Conservation (phyloP, 2,329 filamentous ascomycete species). For the Penicillium janthinellum region DNA sequence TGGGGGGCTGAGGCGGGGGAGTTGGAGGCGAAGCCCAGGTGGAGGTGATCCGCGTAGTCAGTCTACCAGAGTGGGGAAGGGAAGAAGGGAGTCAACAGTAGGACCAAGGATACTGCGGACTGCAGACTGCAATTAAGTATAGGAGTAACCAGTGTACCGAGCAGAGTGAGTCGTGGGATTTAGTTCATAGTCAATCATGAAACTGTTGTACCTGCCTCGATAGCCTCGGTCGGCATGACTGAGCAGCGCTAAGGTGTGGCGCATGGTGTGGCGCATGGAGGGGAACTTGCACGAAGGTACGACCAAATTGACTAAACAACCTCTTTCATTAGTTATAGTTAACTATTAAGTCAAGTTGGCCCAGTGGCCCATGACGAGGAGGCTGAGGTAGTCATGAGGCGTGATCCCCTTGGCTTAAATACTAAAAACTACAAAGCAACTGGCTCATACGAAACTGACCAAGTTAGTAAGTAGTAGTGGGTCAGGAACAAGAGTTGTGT, state of each 20-base stretch:
- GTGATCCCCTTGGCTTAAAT: neutral
- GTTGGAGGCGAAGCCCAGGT: neutral
- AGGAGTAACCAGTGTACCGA: neutral
- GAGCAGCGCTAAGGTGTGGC: conserved; percentile 11
- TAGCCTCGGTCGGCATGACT: neutral
- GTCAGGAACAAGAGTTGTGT: conserved; percentile 12
- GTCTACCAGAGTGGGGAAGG: neutral
- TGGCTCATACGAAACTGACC: too few relatives aligned
- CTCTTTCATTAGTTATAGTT: too few relatives aligned
- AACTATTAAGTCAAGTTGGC: neutral
- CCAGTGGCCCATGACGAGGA: conserved; percentile 3
- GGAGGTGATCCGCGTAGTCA: neutral
- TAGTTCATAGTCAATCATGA: too few relatives aligned
- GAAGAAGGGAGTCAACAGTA: neutral
- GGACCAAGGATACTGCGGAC: neutral
- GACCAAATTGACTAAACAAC: neutral
- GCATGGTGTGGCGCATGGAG: conserved; percentile 7
- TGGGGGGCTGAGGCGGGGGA: neutral
- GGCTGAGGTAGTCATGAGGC: conserved; percentile 6
- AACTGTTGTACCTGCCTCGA: too few relatives aligned
- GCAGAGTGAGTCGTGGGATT: neutral
- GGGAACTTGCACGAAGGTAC: neutral
- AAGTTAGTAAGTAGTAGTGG: conserved; percentile 1
- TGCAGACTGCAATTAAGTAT: neutral
- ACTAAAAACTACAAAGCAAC: too few relatives aligned